These are phyloP conservation scores for Lasiosphaeris hirsuta DNA, from an alignment of 495 filamentous ascomycete genomes.

Conservation along the genomic window DNA sequence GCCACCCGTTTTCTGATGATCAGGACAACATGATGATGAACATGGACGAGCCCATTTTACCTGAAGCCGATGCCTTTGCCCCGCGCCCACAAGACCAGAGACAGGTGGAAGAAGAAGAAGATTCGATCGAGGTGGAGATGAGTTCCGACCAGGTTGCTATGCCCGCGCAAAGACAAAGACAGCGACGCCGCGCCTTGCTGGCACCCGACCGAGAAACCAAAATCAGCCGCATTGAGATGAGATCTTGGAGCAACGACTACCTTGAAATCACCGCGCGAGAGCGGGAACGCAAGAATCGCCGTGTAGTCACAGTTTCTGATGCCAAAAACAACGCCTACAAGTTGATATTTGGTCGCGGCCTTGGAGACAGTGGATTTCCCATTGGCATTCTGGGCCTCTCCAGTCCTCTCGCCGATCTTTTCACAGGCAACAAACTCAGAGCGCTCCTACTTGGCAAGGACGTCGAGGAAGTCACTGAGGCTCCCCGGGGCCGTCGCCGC, in stretches of 20 bases:
- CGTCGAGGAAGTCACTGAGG: constrained; percentile 19
- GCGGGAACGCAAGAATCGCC: constrained; percentile 1
- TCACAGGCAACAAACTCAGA: constrained; percentile 37
- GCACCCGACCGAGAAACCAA: constrained; percentile 42
- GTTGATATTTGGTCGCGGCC: constrained; percentile 43
- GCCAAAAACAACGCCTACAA: constrained; percentile 46
- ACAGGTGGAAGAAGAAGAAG: constrained; percentile 12
- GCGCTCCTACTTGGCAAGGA: constrained; percentile 24
- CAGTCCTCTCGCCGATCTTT: constrained; percentile 35
- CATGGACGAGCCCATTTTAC: constrained; percentile 4
- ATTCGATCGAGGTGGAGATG: constrained; percentile 17
- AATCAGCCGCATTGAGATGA: constrained; percentile 54
- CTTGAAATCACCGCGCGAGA: constrained; percentile 49
- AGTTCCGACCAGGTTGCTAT: constrained; percentile 18
- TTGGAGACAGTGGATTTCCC: constrained; percentile 35
- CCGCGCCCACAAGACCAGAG: background rate
- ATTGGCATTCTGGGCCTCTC: constrained; percentile 24
- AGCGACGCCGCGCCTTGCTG: constrained; percentile 26
- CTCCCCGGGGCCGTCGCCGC: constrained; percentile 19
- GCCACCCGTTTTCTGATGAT: constrained; percentile 11
- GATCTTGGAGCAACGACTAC: constrained; percentile 60
- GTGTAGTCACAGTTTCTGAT: constrained; percentile 17
- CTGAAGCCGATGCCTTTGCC: constrained; percentile 8
- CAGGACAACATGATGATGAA: constrained; percentile 25
- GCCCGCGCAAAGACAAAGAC: constrained; percentile 24